These are phyloP conservation scores for Fistulinella staudtii DNA, from an alignment of 1,284 basidiomycete species.

Conservation along the genomic window DNA sequence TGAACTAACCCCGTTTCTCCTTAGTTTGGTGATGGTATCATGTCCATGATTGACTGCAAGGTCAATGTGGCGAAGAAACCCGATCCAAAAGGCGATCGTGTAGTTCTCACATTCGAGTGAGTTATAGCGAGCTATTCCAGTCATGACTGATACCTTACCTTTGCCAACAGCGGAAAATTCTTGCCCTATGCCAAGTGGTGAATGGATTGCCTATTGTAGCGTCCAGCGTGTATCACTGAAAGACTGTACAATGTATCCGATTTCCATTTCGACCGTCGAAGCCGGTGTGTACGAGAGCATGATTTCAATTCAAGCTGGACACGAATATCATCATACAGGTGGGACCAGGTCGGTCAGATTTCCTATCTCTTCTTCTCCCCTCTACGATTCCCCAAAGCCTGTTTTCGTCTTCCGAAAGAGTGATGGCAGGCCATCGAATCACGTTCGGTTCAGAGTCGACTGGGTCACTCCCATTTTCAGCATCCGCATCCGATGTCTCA, in stretches of 20 bases:
- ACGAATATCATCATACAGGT: slow-evolving; percentile 1
- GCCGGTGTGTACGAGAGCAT: background rate
- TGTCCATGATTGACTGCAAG: slow-evolving; percentile 87
- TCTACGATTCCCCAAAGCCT: slow-evolving; percentile 7
- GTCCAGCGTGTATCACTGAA: background rate
- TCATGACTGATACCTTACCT: slow-evolving; percentile 5
- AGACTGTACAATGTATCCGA: slow-evolving; percentile 3
- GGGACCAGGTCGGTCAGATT: slow-evolving; percentile 6
- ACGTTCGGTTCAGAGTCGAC: slow-evolving; percentile 13
- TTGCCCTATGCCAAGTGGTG: slow-evolving; percentile 69
- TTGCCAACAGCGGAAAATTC: slow-evolving; percentile 59
- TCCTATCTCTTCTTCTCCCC: background rate
- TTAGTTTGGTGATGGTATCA: slow-evolving; percentile 87
- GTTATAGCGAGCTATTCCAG: slow-evolving; percentile 30
- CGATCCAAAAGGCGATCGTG: slow-evolving; percentile 81
- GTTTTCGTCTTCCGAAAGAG: slow-evolving; percentile 14
- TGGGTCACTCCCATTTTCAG: slow-evolving; percentile 7
- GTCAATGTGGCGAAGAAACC: slow-evolving; percentile 69
- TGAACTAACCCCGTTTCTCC: background rate
- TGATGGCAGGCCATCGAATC: slow-evolving; percentile 1
- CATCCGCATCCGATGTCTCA: slow-evolving; percentile 13
- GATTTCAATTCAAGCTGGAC: slow-evolving; percentile 10
- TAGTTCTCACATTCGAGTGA: slow-evolving; percentile 80
- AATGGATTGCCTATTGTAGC: slow-evolving; percentile 3
- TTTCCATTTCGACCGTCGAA: slow-evolving; percentile 8